Conservation (phyloP, 306 rosid genomes). For the Pterocarpus macrocarpus region DNA sequence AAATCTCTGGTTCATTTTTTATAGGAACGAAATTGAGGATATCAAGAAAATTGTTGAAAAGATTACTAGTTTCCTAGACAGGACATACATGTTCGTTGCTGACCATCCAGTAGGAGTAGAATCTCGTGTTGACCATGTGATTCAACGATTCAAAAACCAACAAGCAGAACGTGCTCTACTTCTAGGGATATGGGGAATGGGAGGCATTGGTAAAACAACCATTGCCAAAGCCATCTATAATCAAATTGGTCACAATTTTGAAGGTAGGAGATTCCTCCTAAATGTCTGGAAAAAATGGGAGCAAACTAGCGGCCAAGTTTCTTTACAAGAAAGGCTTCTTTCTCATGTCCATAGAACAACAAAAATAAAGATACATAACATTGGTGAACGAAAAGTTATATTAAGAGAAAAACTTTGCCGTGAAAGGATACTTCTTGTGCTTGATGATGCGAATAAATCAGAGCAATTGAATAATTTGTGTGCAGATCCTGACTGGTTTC, state of each 20-base stretch:
- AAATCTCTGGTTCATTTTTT: too few species aligned
- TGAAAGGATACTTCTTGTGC: constrained; percentile 28
- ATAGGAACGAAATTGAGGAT: not conserved
- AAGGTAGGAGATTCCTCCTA: not conserved
- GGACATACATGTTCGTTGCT: not conserved
- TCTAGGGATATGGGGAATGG: not conserved
- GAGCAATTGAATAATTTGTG: constrained; percentile 35
- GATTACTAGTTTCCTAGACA: not conserved
- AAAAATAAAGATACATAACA: not conserved
- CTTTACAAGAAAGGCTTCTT: constrained; percentile 26
- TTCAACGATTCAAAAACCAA: not conserved
- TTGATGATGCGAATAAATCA: constrained; percentile 31
- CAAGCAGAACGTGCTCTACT: not conserved
- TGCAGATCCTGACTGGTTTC: constrained; percentile 33
- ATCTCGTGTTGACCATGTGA: not conserved
- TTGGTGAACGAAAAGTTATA: not conserved
- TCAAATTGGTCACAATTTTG: not conserved
- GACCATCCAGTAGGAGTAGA: not conserved
- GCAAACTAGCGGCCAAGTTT: not conserved
- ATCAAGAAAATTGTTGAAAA: not conserved
- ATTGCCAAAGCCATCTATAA: not conserved
- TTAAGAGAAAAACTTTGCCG: constrained; percentile 2
- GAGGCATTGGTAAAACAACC: not conserved
- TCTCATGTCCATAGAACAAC: not conserved
- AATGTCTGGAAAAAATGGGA: not conserved